Percentiles rank a stretch among this genome's conserved stretches.
phyloP scores from a whole-genome alignment of 208 protist species.

The Leishmania guyanensis region DNA sequence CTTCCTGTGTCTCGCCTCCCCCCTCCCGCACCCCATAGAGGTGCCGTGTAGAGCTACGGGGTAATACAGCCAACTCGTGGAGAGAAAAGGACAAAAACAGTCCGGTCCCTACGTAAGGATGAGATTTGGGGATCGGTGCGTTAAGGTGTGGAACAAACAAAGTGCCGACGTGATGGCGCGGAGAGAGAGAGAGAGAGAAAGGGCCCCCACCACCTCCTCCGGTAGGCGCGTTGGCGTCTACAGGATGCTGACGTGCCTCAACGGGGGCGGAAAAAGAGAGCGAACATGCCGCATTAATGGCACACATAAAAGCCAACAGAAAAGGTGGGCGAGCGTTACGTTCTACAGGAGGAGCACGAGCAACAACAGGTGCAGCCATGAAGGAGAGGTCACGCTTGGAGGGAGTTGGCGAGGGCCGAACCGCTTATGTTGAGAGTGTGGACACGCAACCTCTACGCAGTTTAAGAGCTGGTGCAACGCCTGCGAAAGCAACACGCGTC shows the following conservation, averaged over 20 bases:
- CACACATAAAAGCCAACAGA: not conserved
- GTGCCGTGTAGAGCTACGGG: not conserved
- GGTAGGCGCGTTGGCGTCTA: too few relatives aligned
- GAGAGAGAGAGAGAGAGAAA: constrained; percentile 1
- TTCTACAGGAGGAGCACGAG: not conserved
- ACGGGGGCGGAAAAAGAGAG: not conserved
- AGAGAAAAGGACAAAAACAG: too few relatives aligned
- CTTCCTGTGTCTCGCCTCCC: not conserved
- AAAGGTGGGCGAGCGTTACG: not conserved
- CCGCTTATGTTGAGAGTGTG: not conserved
- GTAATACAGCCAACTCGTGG: not conserved
- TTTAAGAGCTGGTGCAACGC: not conserved
- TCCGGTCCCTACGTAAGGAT: too few relatives aligned
- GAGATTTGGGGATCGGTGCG: too few relatives aligned
- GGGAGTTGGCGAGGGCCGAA: not conserved
- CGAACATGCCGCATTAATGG: too few relatives aligned
- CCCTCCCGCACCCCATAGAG: not conserved
- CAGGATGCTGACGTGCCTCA: too few relatives aligned
- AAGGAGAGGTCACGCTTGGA: not conserved
- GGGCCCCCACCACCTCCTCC: too few relatives aligned
- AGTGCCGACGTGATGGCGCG: not conserved
- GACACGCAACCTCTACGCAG: not conserved
- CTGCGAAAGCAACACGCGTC: not conserved
- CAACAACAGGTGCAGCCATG: not conserved
- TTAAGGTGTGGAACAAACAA: not conserved